phyloP scores from a whole-genome alignment of 1,139 yeast genomes.

The Torulaspora globosa region DNA sequence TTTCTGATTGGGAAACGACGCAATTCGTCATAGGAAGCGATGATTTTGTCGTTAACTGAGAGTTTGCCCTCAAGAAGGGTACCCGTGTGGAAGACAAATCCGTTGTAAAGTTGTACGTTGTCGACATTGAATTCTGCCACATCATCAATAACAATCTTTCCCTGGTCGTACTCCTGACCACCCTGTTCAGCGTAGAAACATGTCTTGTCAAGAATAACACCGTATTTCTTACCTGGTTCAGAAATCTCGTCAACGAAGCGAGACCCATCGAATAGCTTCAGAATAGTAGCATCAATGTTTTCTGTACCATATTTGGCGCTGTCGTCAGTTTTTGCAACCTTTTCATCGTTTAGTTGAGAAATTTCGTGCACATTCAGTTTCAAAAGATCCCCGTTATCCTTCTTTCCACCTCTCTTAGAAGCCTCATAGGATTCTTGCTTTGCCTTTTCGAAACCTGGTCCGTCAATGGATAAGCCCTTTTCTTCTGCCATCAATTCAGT shows the following conservation, averaged over 20 bases:
- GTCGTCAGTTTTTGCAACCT: conserved; percentile 82
- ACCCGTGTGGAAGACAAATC: conserved; percentile 95
- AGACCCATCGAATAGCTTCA: conserved; percentile 68
- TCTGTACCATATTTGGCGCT: conserved; percentile 65
- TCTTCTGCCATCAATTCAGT: conserved; percentile 99
- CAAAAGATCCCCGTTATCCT: conserved; percentile 53
- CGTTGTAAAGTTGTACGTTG: conserved; percentile 89
- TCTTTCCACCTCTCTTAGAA: conserved; percentile 80
- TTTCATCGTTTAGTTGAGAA: conserved; percentile 54
- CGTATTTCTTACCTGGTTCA: conserved; percentile 55
- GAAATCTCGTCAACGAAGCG: conserved; percentile 50
- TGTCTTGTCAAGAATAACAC: conserved; percentile 80
- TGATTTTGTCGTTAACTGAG: conserved; percentile 61
- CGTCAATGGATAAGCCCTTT: conserved; percentile 90
- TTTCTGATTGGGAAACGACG: conserved; percentile 97
- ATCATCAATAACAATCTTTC: conserved; percentile 87
- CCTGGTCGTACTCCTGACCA: conserved; percentile 97
- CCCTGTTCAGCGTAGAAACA: conserved; percentile 99
- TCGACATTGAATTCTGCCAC: conserved; percentile 80
- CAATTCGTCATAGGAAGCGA: conserved; percentile 85
- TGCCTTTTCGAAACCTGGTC: conserved; percentile 85
- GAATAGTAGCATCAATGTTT: conserved; percentile 57
- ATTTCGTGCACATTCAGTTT: conserved; percentile 89
- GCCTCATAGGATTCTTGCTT: conserved; percentile 88
- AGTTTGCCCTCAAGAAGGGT: conserved; percentile 70